Conservation (phyloP, 768 basidiomycete species). For the Naganishia randhawae region DNA sequence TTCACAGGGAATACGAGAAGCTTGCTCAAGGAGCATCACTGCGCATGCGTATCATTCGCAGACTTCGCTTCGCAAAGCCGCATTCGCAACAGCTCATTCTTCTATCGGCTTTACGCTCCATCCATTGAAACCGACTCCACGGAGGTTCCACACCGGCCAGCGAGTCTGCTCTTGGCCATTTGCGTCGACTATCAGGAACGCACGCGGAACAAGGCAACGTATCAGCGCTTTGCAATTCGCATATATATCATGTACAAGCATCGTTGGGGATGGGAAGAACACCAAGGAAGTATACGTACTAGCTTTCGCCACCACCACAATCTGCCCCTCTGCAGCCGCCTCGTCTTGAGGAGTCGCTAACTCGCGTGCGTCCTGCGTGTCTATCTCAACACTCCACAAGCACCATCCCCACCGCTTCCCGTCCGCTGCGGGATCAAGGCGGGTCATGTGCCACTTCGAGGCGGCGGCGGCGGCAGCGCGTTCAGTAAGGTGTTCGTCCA, state of each 20-base stretch:
- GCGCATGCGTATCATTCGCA: no score
- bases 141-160: slow-evolving; percentile 27
- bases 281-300: neutral
- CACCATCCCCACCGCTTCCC: slow-evolving; percentile 71
- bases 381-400: slow-evolving; percentile 61
- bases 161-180: slow-evolving; percentile 19
- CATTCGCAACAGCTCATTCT: neutral
- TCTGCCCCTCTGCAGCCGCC: neutral
- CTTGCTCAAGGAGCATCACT: no score
- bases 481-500: slow-evolving; percentile 57
- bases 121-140: slow-evolving; percentile 24
- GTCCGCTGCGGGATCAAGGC: slow-evolving; percentile 56
- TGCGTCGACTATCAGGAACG: slow-evolving; percentile 19
- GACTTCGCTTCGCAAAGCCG: no score
- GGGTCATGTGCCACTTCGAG: neutral
- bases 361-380: slow-evolving; percentile 35
- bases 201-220: neutral
- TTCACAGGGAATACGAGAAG: neutral
- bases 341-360: neutral
- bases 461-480: slow-evolving; percentile 48
- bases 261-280: neutral
- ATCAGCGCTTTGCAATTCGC: neutral
- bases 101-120: slow-evolving; percentile 18
- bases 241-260: neutral
- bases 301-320: slow-evolving; percentile 22